Evolutionary conservation across 179 eudicot species (phyloP), one percentile per base, ranked within the genome.

Genomic region (Silene vulgaris): DNA sequence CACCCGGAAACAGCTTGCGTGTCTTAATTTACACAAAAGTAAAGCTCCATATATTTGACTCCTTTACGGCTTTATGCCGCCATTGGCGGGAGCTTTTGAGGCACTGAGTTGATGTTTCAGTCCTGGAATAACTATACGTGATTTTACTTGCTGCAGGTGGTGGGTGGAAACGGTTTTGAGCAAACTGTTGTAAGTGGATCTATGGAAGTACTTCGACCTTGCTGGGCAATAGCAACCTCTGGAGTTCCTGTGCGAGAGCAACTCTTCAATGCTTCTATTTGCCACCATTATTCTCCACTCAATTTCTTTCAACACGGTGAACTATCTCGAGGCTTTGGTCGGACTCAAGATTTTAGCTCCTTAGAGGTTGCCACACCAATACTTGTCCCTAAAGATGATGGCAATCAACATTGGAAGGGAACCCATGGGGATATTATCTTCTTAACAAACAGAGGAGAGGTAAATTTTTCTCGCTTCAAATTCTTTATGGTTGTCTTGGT

Each of bases 181-280:
- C 91, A 88, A 80, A 89, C 90, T 74, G 98, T 96, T 75, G 96
- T 91, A 17, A 96, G 96, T 80, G 99, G 99, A 80, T 96, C 98
- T 62, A 96, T 96, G 98, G 99, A 96, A 81, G 96, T 96, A 74
- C 89, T 96, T 75, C 90, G 90, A 52, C 97, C 99, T 72, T 96
- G 99, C 80, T 96, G 98, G 99, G 99, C 99, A 73, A 85, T 96
- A 78, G 99, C 99, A 75, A 96, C 98, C 17, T 96, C 99, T 73
- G 99, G 99, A 54, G 98, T 96, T 64, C 98, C 99, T 45, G 98
- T 96, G 57, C 90, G 98, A 70, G 98, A 93, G 79, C 98, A 93
- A 75, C 97, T 96, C n/a, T 96, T 96, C 66, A 96, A 96, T 89
- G 99, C 93, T 75, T 93, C 99, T 21, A 96, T 96, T 35, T 96